Conservation (phyloP, 148 eudicot species). For the Heliamphora exappendiculata region DNA sequence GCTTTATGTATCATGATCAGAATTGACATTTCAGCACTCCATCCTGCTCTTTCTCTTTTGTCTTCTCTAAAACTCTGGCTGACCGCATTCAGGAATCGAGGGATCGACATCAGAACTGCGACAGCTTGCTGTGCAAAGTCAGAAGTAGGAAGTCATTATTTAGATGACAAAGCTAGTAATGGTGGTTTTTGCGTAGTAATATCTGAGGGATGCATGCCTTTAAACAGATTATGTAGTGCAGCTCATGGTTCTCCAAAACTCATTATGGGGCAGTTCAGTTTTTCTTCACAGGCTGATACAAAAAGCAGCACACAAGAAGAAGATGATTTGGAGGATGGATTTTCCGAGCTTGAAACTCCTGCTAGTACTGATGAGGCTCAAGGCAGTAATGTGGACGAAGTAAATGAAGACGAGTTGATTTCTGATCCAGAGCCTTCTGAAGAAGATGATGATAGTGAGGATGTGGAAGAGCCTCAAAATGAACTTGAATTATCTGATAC, state of each 20-base stretch:
- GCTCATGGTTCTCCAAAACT: slow-evolving; percentile 16
- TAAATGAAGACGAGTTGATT: slow-evolving; percentile 24
- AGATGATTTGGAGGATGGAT: slow-evolving; percentile 69
- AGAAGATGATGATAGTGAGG: slow-evolving; percentile 27
- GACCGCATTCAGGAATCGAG: slow-evolving; percentile 26
- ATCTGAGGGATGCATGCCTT: slow-evolving; percentile 17
- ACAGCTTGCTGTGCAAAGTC: slow-evolving; percentile 30
- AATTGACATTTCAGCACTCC: not conserved
- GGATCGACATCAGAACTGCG: slow-evolving; percentile 22
- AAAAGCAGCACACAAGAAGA: slow-evolving; percentile 52
- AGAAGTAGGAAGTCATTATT: slow-evolving; percentile 24
- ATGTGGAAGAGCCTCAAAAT: slow-evolving; percentile 32
- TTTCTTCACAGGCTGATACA: slow-evolving; percentile 50
- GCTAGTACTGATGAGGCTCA: slow-evolving; percentile 18
- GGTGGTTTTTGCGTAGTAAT: slow-evolving; percentile 10
- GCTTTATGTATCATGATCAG: not conserved
- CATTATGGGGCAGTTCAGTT: slow-evolving; percentile 21
- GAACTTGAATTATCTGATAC: slow-evolving; percentile 28
- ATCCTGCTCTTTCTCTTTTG: not conserved
- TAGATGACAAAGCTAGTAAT: slow-evolving; percentile 23
- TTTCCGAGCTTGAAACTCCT: slow-evolving; percentile 73
- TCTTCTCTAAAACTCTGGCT: not conserved
- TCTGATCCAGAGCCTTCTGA: slow-evolving; percentile 45
- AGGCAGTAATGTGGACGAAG: slow-evolving; percentile 20
- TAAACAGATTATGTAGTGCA: slow-evolving; percentile 20